Base-by-base conservation (phyloP, 169 alveolate species). In the Hepatocystis sp. region DNA sequence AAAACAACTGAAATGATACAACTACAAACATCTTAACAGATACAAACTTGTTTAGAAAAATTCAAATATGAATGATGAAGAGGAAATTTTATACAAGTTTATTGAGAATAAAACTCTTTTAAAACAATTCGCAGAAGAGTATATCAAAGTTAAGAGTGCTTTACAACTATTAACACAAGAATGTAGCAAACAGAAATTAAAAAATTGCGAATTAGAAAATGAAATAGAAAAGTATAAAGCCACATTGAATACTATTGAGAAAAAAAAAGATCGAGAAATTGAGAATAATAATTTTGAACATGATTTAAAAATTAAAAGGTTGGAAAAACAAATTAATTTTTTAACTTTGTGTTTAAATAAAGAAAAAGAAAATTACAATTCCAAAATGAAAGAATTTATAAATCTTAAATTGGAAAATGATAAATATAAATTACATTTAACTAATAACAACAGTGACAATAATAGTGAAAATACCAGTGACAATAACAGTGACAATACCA, bases 31-130 rank as follows among this genome's bases (percentile, higher is more conserved):
- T 8, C 23, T 21, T 40, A 11, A 8, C 28, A 11, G 17, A n/a
- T 5, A 53, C 23, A 53, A 53, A 4, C n/a, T 17, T 4, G 17
- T 23, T 4, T 15, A 1, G 64, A 21, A 27, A 56, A 2, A 34
- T 34, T 10, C 11, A 66, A 71, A 36, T 28, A 71, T 71, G 86
- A 71, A 71, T 36, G 76, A 71, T 19, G 86, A 71, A 58, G 78
- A 71, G 19, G 46, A 71, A 51, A 40, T 56, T 7, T 71, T 71
- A 30, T 71, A 56, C 52, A 56, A 44, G 42, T 71, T 71, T 58
- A 58, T 64, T 0, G 86, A 71, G 58, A 71, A 64, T 56, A 71
- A 71, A 58, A 44, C 42, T 7, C 86, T 71, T 49, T 64, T 71
- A 27, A 58, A 49, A 27, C 47, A 71, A 30, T 71, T 71, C 25